A percentile compares a stretch with the other conserved stretches of the same genome.
Evolutionary conservation across 257 asterid species (phyloP).

Genomic region (Solanum piurae): DNA sequence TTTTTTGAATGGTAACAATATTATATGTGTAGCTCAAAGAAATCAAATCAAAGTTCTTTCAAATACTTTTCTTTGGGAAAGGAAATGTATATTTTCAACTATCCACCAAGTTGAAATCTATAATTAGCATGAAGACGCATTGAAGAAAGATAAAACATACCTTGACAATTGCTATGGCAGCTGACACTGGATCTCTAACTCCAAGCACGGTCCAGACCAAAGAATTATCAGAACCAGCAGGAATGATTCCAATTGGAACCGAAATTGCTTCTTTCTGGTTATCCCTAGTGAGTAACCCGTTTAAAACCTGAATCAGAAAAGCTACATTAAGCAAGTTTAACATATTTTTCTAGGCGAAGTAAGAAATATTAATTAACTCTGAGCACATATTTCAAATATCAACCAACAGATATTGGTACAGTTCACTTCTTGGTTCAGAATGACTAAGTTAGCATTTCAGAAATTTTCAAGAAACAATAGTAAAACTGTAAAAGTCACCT

Average conservation of each 20-base stretch:
- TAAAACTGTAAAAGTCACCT: neutral
- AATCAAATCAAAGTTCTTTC: neutral
- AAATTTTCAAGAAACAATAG: neutral
- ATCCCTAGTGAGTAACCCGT: constrained; percentile 89
- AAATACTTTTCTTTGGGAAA: neutral
- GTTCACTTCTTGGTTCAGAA: neutral
- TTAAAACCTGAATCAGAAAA: constrained; percentile 60
- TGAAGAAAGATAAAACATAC: constrained; percentile 16
- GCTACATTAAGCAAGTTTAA: neutral
- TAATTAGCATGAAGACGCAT: neutral
- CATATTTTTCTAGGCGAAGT: neutral
- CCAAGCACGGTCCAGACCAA: constrained; percentile 99
- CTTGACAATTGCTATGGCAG: constrained; percentile 92
- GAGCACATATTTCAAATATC: neutral
- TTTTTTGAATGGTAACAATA: neutral
- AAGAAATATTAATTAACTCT: neutral
- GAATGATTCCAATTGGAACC: constrained; percentile 90
- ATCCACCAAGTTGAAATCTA: neutral
- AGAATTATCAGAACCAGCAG: constrained; percentile 99
- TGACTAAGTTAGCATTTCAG: neutral
- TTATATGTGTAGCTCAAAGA: neutral
- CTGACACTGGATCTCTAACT: constrained; percentile 91
- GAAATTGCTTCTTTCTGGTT: constrained; percentile 95
- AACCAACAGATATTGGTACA: neutral
- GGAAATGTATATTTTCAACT: neutral